These are phyloP conservation scores for Ascoidea rubescens DNA, from an alignment of 805 yeast genomes.

Conservation along the genomic window DNA sequence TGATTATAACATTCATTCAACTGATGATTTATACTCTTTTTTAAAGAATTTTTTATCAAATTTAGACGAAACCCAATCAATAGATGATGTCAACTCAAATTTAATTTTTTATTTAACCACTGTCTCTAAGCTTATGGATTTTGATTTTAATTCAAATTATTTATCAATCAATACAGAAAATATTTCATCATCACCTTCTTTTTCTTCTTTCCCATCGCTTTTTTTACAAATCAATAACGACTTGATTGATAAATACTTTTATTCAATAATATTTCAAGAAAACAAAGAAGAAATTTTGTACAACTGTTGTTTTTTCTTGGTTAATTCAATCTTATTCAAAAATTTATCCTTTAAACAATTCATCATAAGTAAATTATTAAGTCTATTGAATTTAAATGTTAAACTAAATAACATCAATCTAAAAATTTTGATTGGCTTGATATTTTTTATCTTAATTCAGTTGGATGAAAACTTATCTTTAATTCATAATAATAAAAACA, in stretches of 20 bases:
- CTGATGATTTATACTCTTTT: constrained; percentile 6
- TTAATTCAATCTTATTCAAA: constrained; percentile 5
- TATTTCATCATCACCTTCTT: too few species aligned
- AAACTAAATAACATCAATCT: constrained; percentile 8
- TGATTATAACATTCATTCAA: constrained; percentile 4
- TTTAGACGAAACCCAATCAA: constrained; percentile 1
- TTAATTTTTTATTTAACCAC: constrained; percentile 7
- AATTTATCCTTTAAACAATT: constrained; percentile 2
- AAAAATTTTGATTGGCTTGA: constrained; percentile 9
- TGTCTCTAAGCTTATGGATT: constrained; percentile 5
- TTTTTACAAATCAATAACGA: not conserved
- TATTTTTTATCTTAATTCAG: constrained; percentile 5
- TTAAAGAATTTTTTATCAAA: constrained; percentile 4
- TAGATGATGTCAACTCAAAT: constrained; percentile 7
- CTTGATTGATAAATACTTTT: constrained; percentile 1
- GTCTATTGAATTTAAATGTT: constrained; percentile 9
- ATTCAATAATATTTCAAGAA: constrained; percentile 6
- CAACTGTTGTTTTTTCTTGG: constrained; percentile 2
- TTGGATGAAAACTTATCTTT: not conserved
- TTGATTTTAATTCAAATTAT: not conserved
- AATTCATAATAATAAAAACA: too few species aligned
- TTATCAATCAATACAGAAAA: not conserved
- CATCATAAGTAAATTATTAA: constrained; percentile 6
- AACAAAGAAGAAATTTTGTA: constrained; percentile 8
- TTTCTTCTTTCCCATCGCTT: too few species aligned